Evolutionary conservation across 2,329 filamentous ascomycete species (phyloP).

Genomic region (Stylonectria norvegica): DNA sequence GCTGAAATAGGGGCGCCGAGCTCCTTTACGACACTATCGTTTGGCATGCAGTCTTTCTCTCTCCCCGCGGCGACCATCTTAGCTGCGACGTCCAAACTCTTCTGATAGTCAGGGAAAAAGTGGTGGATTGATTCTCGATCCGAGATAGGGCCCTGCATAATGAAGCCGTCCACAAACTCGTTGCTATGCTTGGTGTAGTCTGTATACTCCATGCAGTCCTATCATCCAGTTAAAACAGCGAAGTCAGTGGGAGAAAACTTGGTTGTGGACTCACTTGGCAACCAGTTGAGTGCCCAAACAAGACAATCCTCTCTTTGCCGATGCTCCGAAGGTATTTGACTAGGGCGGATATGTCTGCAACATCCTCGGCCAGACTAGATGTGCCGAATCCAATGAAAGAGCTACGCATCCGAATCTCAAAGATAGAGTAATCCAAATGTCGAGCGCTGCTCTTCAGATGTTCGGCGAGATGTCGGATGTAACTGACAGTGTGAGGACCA

Average conservation of each 20-base stretch:
- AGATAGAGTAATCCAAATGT: conserved; percentile 49
- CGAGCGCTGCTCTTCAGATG: conserved; percentile 36
- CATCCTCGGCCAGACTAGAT: conserved; percentile 49
- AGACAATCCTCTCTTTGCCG: conserved; percentile 49
- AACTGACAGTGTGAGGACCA: conserved; percentile 63
- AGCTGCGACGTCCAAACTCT: conserved; percentile 47
- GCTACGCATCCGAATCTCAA: conserved; percentile 55
- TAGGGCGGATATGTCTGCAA: conserved; percentile 50
- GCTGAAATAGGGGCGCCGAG: conserved; percentile 49
- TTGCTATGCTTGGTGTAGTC: conserved; percentile 39
- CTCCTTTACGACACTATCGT: conserved; percentile 38
- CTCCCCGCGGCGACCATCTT: conserved; percentile 54
- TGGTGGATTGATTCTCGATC: conserved; percentile 64
- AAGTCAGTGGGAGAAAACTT: not conserved
- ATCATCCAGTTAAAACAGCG: not conserved
- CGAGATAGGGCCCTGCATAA: conserved; percentile 76
- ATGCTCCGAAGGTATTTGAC: conserved; percentile 52
- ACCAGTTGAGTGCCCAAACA: conserved; percentile 59
- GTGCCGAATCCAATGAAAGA: conserved; percentile 53
- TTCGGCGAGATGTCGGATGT: conserved; percentile 47
- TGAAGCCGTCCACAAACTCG: conserved; percentile 66
- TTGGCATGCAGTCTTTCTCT: conserved; percentile 52
- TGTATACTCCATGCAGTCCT: conserved; percentile 58
- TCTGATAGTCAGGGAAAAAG: conserved; percentile 44
- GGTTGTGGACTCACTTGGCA: conserved; percentile 41